Evolutionary conservation across 306 rosid species (phyloP), one percentile per base, ranked within the genome.

Genomic region (Pterocarpus santalinus): DNA sequence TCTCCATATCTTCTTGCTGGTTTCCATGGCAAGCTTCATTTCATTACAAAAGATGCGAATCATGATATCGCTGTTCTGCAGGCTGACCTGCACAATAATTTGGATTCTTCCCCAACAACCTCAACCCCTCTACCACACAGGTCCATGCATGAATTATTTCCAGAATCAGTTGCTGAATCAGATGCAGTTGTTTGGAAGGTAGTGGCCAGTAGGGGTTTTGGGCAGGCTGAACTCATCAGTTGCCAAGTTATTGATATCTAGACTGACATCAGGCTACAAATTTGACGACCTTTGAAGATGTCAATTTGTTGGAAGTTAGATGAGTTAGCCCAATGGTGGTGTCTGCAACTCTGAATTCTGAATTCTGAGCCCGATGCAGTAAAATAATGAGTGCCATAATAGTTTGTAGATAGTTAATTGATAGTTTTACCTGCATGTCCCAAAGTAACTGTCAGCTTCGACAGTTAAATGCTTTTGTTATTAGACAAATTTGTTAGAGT

Each of bases 1-100:
- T 93, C 98, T 74, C 97, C 98, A 5, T 93, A 89, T 87, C 77
- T 95, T 52, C 98, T 95, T 66, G 91, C 99, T 80, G 97, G 98
- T 80, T 91, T 91, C 73, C 94, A 87, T 69, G 94, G 95, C 61
- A 91, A 89, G 88, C 97, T 95, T 65, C 98, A 95, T 78, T 90
- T 95, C 83, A 88, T 95, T 69, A 93, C 99, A 51, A 95, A 93
- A 88, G 97, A 93, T 79, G 86, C 85, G 66, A 84, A 85, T 81
- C 94, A 85, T 77, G 75, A 88, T 57, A 86, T 95, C 36, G 71
- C 94, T 55, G 86, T 93, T 69, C 65, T 93, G 82, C 89, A 69
- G 46, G 97, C 95, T 57, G 94, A 90, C 64, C 87, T 87, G 80
- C 69, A 73, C 47, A 38, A 87, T 43, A 47, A 89, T 65, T 68